Evolutionary conservation across 2,329 filamentous ascomycete species (phyloP), one percentile per base, ranked within the genome.

Genomic region (Fusarium sp.): DNA sequence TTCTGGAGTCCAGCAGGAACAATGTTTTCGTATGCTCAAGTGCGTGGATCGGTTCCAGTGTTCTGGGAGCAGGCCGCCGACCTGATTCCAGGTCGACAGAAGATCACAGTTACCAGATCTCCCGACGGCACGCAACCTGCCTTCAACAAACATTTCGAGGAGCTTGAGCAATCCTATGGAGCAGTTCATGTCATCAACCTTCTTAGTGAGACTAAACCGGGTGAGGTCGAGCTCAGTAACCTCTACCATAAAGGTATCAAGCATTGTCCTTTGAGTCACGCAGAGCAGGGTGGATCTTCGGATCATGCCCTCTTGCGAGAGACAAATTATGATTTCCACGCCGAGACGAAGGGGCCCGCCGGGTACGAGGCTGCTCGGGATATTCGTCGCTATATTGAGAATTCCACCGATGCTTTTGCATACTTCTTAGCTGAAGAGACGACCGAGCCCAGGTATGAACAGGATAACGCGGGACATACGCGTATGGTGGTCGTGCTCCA

Each of bases 21-120:
- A 9, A 89, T 93, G 58, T 98, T 98, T 78, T 98, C 96, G 0
- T 99, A 98, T 79, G 93, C 91, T 4, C 96, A 99, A 80, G 89
- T 97, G 27, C 89, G 96, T 74, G 96, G 96, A 40, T 98, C 94
- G 9, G 93, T 99, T 10, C 96, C 96, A 1, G 86, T 98, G 4
- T 99, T 99, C 79, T 99, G 96, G 96, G 96, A 99, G 79, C 96
- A 98, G 79, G 88, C 91, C 28, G 89, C 94, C 13, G 94, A 94
- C 21, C 86, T 98, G 32, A 86, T 97, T 37, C 95, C 96, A 0
- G 93, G 93, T 4, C 93, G 98, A 74, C 96, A 98, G 78, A 98
- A 98, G 78, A 97, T 99, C 46, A 90, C 91, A 41, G 88, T 98
- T 46, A 97, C 94, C 9, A 87, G 96, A 63, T 97, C 94, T 14